A percentile compares a stretch with the other conserved stretches of the same genome.
phyloP scores from a whole-genome alignment of 345 rosid genomes.

The Eucalyptus shirleyi region DNA sequence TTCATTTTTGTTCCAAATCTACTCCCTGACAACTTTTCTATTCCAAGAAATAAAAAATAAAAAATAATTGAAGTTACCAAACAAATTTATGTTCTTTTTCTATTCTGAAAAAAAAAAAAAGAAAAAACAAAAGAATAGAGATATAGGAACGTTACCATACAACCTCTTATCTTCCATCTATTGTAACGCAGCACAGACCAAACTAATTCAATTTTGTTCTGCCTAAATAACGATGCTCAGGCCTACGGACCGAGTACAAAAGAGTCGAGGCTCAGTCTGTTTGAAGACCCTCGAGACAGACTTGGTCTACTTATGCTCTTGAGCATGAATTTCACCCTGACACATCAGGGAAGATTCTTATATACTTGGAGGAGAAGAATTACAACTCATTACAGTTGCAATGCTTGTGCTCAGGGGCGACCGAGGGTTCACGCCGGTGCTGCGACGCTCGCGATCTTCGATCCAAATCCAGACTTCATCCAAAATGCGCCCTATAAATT shows the following conservation, averaged over 20 bases:
- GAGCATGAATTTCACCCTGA: background rate
- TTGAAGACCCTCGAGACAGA: background rate
- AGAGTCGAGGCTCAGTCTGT: background rate
- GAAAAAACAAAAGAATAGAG: too few species aligned
- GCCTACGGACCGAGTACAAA: background rate
- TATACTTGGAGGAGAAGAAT: background rate
- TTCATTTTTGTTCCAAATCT: too few species aligned
- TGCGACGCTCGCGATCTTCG: background rate
- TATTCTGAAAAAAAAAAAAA: too few species aligned
- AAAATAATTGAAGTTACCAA: too few species aligned
- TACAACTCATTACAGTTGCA: background rate
- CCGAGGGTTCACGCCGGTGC: background rate
- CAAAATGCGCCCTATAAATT: background rate
- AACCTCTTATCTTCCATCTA: too few species aligned
- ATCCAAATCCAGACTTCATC: background rate
- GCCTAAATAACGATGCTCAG: too few species aligned
- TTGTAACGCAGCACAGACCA: too few species aligned
- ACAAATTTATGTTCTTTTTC: rapidly evolving
- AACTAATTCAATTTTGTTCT: too few species aligned
- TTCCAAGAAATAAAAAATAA: rapidly evolving
- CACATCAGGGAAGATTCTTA: background rate
- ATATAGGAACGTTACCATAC: rapidly evolving
- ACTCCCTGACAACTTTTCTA: too few species aligned
- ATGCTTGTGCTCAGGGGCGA: background rate
- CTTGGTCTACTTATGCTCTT: background rate